Evolutionary conservation across 768 basidiomycete species (phyloP).

Genomic region (Cubamyces lactineus): DNA sequence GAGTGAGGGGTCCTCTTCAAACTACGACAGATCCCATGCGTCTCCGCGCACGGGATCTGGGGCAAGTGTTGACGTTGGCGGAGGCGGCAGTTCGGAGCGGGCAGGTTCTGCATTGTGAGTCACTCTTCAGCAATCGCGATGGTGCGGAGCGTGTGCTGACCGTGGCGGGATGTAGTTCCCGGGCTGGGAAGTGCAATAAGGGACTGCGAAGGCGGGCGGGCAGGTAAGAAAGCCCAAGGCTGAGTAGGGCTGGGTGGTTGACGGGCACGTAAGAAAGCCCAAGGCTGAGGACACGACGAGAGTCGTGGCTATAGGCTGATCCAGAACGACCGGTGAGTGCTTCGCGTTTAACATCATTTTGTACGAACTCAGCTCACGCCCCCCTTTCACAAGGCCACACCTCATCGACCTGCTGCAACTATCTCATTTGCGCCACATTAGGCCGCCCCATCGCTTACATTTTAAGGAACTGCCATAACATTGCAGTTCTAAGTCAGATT

Average conservation of each 20-base stretch:
- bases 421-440: constrained; percentile 1
- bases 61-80: not conserved
- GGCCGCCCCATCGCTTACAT: not conserved
- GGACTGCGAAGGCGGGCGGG: not conserved
- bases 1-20: not conserved
- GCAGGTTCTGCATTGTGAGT: not conserved
- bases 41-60: not conserved
- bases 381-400: no score
- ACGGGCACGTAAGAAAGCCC: no score
- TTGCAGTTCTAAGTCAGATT: not conserved
- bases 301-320: no score
- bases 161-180: not conserved
- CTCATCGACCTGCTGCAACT: no score
- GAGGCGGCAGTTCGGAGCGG: not conserved
- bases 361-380: no score
- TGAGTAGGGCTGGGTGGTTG: not conserved
- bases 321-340: no score
- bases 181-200: not conserved
- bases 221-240: constrained; percentile 9
- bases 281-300: no score
- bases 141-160: no score
- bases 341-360: no score
- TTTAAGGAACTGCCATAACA: not conserved
- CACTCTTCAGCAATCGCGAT: not conserved
- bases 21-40: not conserved